phyloP scores from a whole-genome alignment of 2,329 filamentous ascomycete genomes.

The Fusarium odoratissimum region DNA sequence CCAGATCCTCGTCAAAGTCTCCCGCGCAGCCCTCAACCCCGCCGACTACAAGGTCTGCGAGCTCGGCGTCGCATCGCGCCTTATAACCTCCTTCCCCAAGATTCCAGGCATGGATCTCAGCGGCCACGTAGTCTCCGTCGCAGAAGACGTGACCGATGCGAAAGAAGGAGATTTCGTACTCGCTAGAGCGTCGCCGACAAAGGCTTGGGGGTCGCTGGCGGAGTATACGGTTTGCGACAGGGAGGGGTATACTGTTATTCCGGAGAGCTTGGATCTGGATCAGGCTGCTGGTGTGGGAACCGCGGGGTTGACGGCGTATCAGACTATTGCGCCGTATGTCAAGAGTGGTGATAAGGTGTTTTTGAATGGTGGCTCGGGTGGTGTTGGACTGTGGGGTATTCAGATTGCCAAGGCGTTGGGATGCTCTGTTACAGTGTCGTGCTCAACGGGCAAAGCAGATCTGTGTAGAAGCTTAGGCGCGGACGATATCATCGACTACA shows the following conservation, averaged over 20 bases:
- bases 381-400: conserved; percentile 69
- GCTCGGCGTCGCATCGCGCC: conserved; percentile 52
- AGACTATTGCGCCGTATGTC: conserved; percentile 60
- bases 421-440: conserved; percentile 69
- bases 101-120: conserved; percentile 63
- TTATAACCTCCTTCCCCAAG: conserved; percentile 51
- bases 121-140: conserved; percentile 58
- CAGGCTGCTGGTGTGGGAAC: conserved; percentile 58
- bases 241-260: conserved; percentile 53
- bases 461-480: conserved; percentile 70
- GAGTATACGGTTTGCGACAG: conserved; percentile 55
- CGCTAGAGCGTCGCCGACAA: conserved; percentile 49
- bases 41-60: conserved; percentile 63
- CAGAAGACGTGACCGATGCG: conserved; percentile 45
- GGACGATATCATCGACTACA: conserved; percentile 74
- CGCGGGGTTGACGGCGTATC: conserved; percentile 61
- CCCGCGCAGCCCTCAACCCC: conserved; percentile 59
- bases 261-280: conserved; percentile 53
- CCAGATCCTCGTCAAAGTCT: conserved; percentile 57
- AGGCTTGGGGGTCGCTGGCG: conserved; percentile 55
- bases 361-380: conserved; percentile 74
- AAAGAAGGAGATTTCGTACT: conserved; percentile 58
- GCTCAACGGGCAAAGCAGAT: conserved; percentile 68
- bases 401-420: conserved; percentile 73
- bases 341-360: conserved; percentile 68